Percentiles rank a stretch among this genome's conserved stretches.
Evolutionary conservation across 2,329 filamentous ascomycete genomes (phyloP).

Genomic region (Botrytis fabae): DNA sequence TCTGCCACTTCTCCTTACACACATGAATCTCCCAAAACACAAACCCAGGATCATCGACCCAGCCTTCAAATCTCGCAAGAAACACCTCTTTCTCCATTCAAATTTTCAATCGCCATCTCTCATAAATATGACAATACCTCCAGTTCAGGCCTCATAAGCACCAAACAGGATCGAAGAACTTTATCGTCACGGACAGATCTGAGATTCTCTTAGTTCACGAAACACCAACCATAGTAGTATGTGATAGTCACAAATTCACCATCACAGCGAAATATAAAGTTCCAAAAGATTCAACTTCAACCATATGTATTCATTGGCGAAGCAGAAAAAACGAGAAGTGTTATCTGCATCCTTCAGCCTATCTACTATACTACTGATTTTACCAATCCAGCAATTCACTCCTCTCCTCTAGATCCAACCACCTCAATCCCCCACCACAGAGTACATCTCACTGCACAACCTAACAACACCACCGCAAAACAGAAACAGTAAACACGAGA

Average conservation of each 20-base stretch:
- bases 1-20: too few relatives aligned
- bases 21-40: too few relatives aligned
- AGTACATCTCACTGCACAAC: not conserved
- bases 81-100: not conserved
- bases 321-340: conserved; percentile 3
- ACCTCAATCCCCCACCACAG: not conserved
- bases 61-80: not conserved
- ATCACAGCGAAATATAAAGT: not conserved
- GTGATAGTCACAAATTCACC: not conserved
- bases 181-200: not conserved
- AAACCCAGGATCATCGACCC: too few relatives aligned
- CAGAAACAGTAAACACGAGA: conserved; percentile 7
- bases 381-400: conserved; percentile 12
- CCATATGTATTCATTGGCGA: conserved; percentile 8
- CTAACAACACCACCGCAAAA: not conserved
- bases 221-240: not conserved
- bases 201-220: not conserved
- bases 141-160: not conserved
- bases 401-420: not conserved
- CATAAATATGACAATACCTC: accelerated
- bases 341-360: conserved; percentile 5
- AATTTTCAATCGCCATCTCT: not conserved
- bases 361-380: conserved; percentile 12
- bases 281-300: conserved; percentile 8
- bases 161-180: not conserved